phyloP scores from a whole-genome alignment of 169 alveolate species.

The Plasmodium gallinaceum region DNA sequence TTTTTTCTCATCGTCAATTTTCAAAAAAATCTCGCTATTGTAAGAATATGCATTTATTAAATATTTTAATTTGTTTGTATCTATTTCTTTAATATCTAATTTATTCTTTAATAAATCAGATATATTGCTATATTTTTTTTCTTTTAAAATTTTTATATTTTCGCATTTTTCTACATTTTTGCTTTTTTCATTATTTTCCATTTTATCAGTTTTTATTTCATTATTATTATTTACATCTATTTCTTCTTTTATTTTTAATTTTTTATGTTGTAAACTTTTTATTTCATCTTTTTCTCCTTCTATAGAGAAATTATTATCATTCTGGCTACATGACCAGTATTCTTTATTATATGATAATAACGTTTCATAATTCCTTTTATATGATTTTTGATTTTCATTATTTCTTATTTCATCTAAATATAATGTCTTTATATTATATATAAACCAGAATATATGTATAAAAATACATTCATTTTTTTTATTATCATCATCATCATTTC shows the following conservation, averaged over 20 bases:
- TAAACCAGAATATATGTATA: constrained; percentile 55
- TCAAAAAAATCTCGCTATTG: constrained; percentile 22
- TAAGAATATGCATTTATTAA: constrained; percentile 47
- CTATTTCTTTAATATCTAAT: constrained; percentile 10
- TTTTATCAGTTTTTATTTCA: not conserved
- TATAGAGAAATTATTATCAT: not conserved
- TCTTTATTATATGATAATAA: not conserved
- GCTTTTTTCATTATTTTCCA: not conserved
- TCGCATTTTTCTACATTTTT: not conserved
- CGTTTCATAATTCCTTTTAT: constrained; percentile 20
- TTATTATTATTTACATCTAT: not conserved
- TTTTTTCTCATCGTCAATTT: constrained; percentile 5
- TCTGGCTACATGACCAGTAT: too few relatives aligned
- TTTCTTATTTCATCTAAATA: constrained; percentile 7
- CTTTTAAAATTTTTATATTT: constrained; percentile 13
- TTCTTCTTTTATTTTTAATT: constrained; percentile 1
- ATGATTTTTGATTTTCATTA: not conserved
- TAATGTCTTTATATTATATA: constrained; percentile 27
- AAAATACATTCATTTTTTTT: constrained; percentile 8
- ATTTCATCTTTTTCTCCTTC: not conserved
- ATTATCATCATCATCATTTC: not conserved
- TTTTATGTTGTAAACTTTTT: not conserved
- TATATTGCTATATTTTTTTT: too few relatives aligned
- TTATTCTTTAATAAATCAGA: not conserved
- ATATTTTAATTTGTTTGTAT: constrained; percentile 21